Evolutionary conservation across 1,284 basidiomycete species (phyloP), one percentile per base, ranked within the genome.

Genomic region (Chalciporus sp.): DNA sequence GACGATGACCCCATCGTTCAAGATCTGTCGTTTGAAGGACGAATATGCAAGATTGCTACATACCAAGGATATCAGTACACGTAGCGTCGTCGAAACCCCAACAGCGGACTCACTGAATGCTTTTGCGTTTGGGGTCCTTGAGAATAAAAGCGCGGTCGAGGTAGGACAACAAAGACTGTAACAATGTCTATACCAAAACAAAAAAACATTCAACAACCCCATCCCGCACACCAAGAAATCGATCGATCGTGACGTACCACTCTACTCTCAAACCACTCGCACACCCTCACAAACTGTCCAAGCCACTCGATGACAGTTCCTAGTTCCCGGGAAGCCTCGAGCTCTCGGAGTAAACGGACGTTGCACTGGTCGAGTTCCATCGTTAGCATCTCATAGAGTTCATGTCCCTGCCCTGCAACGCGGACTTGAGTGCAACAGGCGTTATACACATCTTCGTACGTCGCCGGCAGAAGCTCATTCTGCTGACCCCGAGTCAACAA

Each of bases 231-330:
- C 17, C 68, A 26, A 12, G 7, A n/a, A 28, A 46, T 20, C 12
- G 3, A n/a, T 4, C 4, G 45, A 56, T 27, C 5, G 42, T 27
- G 29, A 72, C 86, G 69, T 64, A 88, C 86, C 57, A 87, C 76
- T 61, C 79, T 77, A 31, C 68, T 70, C 61, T 88, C 83, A 45
- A 86, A 88, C 85, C 84, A 88, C 19, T 73, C 70, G 61, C 84
- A 85, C 0, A 68, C 64, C 14, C 74, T 68, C 3, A 82, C 82
- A 54, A 90, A 82, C 11, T 72, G 66, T 0, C 61, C 58, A 7
- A 89, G 67, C 82, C 85, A 90, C 6, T 72, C 68, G 27, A 75
- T 71, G 44, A 58, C 48, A 29, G 26, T 51, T 1, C 69, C 72
- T 11, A 67, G 61, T 0, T 65, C 59, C 41, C 50, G 41, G 2